Evolutionary conservation across 192 early-diverging fungal genomes (phyloP), one percentile per base, ranked within the genome.

Genomic region (Coemansia umbellata): DNA sequence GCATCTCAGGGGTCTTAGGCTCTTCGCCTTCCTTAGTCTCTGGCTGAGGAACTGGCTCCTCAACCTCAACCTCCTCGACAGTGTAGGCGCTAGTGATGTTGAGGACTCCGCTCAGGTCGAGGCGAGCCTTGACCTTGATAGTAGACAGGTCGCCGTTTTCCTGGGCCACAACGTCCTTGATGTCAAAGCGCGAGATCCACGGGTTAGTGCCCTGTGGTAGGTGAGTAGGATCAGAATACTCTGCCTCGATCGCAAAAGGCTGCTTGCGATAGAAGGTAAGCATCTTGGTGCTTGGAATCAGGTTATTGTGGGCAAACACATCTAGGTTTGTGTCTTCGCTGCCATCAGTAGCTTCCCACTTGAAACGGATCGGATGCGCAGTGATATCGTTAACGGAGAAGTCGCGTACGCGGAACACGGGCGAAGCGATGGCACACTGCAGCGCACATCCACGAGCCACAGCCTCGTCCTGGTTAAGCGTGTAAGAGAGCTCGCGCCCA

Each of bases 381-480:
- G 87, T 89, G 70, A 90, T 82, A 81, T 98, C 95, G 65, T 91
- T 84, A 47, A 98, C 85, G 33, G 82, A 63, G 68, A 98, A 96
- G 36, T 98, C 95, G 48, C 95, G 92, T 61, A 98, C 95, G 66
- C 92, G 93, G 90, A 98, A 96, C 30, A 90, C 88, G 1, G 95
- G 95, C 19, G 93, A 95, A 40, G 92, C 74, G 68, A 98, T 94
- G 65, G 95, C 95, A 79, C 95, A 98, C 80, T 93, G 89, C 35
- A 98, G 81, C 27, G 94, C 95, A 55, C 89, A 90, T 61, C 95
- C 95, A 66, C 95, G 91, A 24, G 95, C 87, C 64, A 95, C 85
- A 35, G 94, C 94, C 79, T 98, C 95, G 63, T 98, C 95, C 72
- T 94, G 90, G 83, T 98, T 98, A 58, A 98, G 82, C 61, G 93